phyloP scores from a whole-genome alignment of 2,329 filamentous ascomycete genomes.

The Nemania bipapillata region DNA sequence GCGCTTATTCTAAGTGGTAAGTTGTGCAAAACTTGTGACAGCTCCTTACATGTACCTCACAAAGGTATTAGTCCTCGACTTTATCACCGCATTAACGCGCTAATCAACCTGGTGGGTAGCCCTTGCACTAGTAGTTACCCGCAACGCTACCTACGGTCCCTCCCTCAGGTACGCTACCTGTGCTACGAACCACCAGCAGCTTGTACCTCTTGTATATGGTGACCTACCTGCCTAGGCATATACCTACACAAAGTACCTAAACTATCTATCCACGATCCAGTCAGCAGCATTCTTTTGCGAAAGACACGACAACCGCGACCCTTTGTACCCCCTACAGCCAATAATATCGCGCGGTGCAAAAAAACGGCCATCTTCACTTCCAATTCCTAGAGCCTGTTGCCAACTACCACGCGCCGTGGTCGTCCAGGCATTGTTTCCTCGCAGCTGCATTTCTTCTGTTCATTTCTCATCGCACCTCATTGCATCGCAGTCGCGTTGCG shows the following conservation, averaged over 20 bases:
- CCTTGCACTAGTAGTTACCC: conserved; percentile 5
- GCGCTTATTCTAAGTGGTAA: conserved; percentile 21
- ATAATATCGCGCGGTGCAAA: conserved; percentile 14
- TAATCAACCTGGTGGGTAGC: conserved; percentile 12
- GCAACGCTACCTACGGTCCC: not conserved
- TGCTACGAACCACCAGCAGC: not conserved
- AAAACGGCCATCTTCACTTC: conserved; percentile 10
- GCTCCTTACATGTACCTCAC: not conserved
- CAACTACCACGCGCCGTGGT: conserved; percentile 25
- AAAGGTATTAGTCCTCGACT: not conserved
- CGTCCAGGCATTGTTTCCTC: conserved; percentile 5
- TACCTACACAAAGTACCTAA: too few species aligned
- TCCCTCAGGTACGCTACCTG: not conserved
- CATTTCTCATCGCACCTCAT: conserved; percentile 16
- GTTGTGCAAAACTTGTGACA: not conserved
- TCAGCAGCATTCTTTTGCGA: conserved; percentile 18
- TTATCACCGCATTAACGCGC: conserved; percentile 20
- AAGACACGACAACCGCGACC: conserved; percentile 26
- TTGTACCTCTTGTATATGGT: not conserved
- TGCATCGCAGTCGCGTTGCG: conserved; percentile 2
- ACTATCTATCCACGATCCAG: not conserved
- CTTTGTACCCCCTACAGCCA: conserved; percentile 27
- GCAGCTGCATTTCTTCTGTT: conserved; percentile 1
- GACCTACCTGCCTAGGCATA: not conserved
- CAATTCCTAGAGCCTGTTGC: conserved; percentile 28